Evolutionary conservation across 1,284 basidiomycete genomes (phyloP).

Genomic region (Tylopilus orsonianus): DNA sequence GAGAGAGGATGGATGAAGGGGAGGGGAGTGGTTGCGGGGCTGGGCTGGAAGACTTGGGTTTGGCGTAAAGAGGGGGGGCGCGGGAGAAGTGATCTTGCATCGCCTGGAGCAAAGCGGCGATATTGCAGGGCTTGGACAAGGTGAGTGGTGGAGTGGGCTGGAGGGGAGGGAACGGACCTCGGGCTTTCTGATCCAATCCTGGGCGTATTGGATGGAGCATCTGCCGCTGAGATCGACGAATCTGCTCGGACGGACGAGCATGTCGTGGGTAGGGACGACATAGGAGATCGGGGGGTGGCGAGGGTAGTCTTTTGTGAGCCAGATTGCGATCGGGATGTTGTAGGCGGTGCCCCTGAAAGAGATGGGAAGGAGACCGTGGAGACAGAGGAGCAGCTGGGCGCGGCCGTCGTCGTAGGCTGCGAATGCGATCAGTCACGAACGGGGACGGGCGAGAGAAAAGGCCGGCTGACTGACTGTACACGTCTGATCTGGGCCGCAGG

Average conservation of each 20-base stretch:
- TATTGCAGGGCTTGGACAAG: slow-evolving; percentile 59
- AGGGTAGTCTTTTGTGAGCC: slow-evolving; percentile 85
- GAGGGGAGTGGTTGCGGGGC: slow-evolving; percentile 26
- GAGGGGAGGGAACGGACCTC: slow-evolving; percentile 58
- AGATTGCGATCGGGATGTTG: slow-evolving; percentile 92
- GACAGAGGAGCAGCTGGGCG: slow-evolving; percentile 83
- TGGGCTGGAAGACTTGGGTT: slow-evolving; percentile 48
- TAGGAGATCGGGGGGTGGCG: slow-evolving; percentile 83
- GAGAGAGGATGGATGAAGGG: slow-evolving; percentile 20
- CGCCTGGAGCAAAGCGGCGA: slow-evolving; percentile 65
- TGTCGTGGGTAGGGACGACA: slow-evolving; percentile 91
- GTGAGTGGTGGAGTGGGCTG: slow-evolving; percentile 18
- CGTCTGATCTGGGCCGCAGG: slow-evolving; percentile 86
- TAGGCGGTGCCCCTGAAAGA: slow-evolving; percentile 76
- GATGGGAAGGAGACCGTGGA: slow-evolving; percentile 92
- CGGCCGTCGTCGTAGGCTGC: slow-evolving; percentile 93
- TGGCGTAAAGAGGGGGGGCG: slow-evolving; percentile 90
- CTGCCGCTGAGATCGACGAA: slow-evolving; percentile 84
- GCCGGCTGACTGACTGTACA: slow-evolving; percentile 73
- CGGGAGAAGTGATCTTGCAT: slow-evolving; percentile 82
- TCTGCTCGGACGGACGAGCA: slow-evolving; percentile 81
- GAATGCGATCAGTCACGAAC: slow-evolving; percentile 6
- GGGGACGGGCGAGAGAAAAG: neutral
- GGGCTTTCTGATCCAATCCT: slow-evolving; percentile 78
- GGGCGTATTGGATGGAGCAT: slow-evolving; percentile 67